These are phyloP conservation scores for Solanum chiquidenum DNA, from an alignment of 257 asterid species.

Conservation along the genomic window DNA sequence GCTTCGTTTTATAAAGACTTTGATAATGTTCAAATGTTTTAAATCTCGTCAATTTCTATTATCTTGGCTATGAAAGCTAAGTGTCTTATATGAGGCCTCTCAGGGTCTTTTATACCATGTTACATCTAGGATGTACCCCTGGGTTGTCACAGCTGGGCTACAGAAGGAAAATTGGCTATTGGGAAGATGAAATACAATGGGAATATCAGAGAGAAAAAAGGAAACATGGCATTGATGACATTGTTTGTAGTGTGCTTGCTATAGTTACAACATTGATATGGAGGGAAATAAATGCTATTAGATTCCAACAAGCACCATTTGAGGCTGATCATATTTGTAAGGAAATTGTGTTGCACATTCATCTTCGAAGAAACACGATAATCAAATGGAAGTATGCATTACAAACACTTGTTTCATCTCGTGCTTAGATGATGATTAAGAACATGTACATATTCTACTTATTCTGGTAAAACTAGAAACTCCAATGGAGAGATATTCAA, in stretches of 20 bases:
- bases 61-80: no score
- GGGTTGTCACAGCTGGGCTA: no score
- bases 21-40: no score
- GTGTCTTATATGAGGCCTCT: no score
- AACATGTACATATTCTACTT: neutral
- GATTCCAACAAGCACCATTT: neutral
- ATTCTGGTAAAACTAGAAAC: neutral
- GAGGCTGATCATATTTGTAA: neutral
- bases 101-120: no score
- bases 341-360: neutral
- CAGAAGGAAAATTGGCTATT: neutral
- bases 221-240: neutral
- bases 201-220: neutral
- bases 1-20: no score
- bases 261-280: neutral
- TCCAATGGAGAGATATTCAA: neutral
- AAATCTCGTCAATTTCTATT: no score
- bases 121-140: no score
- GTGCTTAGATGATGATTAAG: neutral
- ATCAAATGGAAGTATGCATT: neutral
- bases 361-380: neutral
- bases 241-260: neutral
- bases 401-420: neutral
- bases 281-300: neutral
- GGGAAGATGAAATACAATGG: neutral